These are phyloP conservation scores for Ochromonas danica DNA, from an alignment of 108 stramenopile genomes.

Conservation along the genomic window DNA sequence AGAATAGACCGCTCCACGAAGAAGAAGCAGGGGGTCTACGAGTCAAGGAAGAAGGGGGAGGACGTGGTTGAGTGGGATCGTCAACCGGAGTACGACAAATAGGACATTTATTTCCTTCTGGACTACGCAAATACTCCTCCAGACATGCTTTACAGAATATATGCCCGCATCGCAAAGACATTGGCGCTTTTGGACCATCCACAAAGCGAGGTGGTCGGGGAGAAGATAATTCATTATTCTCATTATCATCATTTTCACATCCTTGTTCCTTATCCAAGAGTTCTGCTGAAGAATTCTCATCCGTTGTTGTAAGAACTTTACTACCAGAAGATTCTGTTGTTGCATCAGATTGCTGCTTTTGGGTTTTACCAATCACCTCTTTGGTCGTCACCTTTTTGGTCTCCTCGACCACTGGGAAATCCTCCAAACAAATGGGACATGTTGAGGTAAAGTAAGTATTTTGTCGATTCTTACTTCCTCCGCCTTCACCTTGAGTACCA, in stretches of 20 bases:
- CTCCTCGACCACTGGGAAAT: background rate
- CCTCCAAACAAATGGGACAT: conserved; percentile 27
- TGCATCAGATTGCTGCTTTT: background rate
- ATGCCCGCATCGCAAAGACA: background rate
- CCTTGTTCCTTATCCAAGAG: too few relatives aligned
- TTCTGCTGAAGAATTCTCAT: background rate
- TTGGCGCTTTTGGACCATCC: background rate
- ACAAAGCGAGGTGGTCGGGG: too few relatives aligned
- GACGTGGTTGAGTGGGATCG: background rate
- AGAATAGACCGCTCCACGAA: too few relatives aligned
- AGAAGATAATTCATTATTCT: too few relatives aligned
- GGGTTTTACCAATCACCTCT: background rate
- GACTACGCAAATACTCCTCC: background rate
- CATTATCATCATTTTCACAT: too few relatives aligned
- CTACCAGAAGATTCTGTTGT: background rate
- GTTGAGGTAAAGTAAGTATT: too few relatives aligned
- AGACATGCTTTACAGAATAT: conserved; percentile 1
- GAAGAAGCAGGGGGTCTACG: too few relatives aligned
- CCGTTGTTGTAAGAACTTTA: background rate
- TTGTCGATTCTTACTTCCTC: too few relatives aligned
- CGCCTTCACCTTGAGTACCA: too few relatives aligned
- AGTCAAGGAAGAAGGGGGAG: too few relatives aligned
- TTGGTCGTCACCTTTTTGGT: background rate
- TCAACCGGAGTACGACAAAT: conserved; percentile 19
- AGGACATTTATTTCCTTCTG: background rate